Base-by-base conservation (phyloP, 1,139 yeast species). In the Suhomyces guaymorum region DNA sequence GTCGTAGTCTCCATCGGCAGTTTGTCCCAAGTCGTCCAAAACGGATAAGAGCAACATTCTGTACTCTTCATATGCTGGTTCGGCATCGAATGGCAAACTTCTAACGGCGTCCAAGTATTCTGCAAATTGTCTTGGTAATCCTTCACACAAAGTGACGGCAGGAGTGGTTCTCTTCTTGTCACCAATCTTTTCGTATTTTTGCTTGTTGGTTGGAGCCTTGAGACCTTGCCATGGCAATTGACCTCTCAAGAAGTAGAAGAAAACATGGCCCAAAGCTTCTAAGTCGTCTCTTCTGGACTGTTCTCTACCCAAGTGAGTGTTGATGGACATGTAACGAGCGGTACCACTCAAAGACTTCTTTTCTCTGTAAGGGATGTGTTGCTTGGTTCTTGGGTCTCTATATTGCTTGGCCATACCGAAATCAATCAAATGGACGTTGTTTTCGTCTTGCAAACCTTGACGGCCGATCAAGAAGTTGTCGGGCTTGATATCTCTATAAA, bases 371-470 rank as follows among this genome's bases (percentile, higher is more conserved):
- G 98, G 97, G 47, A 92, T 92, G 66, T 92, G 98, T 58, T 82
- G 92, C 57, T 88, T 86, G 5, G 97, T 87, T 61, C 88, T 78
- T 37, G 97, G 97, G 60, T 92, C 97, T 53, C 97, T 76, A 63
- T 87, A 92, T 58, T 89, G 96, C 64, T 92, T 92, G 28, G 97
- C 97, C 97, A 92, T 90, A 46, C 98, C 98, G 59, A 89, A 92
- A 59, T 84, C 94, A 38, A 84, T 85, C 54, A 83, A 62, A 53
- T 82, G 86, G 34, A 83, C 82, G 42, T 65, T 57, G 50, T 70
- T 69, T 48, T 66, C 75, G 42, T 67, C 73, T 9, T 66, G 59
- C 47, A 73, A 57, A 12, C 80, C 80, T 54, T 76, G 82, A 28
- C 82, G 82, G 42, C 94, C 94, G 57, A 92, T 85, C 50, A 90